phyloP scores from a whole-genome alignment of 148 eudicot genomes.

The Agrostemma githago region DNA sequence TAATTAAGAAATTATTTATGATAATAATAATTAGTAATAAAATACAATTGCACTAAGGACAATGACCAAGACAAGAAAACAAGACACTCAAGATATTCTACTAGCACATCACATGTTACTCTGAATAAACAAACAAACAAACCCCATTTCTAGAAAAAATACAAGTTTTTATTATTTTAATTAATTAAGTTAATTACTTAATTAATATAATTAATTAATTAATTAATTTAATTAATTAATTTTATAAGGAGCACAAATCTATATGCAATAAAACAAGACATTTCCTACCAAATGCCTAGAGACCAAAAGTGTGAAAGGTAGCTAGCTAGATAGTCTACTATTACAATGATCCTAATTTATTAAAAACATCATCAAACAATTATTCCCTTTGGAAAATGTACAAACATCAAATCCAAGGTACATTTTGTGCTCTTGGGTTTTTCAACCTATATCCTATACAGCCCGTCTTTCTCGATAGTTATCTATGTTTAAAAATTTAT shows the following conservation, averaged over 20 bases:
- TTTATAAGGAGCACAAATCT: constrained; percentile 29
- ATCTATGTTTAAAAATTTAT: too few relatives aligned
- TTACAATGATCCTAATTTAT: constrained; percentile 15
- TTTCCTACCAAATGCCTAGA: constrained; percentile 40
- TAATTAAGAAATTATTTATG: not conserved
- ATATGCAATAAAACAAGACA: constrained; percentile 35
- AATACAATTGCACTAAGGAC: constrained; percentile 9
- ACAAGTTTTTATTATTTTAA: too few relatives aligned
- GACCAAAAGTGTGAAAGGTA: constrained; percentile 32
- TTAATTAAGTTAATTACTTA: not conserved
- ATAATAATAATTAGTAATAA: not conserved
- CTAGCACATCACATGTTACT: constrained; percentile 26
- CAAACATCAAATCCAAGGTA: constrained; percentile 13
- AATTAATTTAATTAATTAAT: constrained; percentile 7
- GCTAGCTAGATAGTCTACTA: constrained; percentile 1
- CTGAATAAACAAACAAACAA: constrained; percentile 3
- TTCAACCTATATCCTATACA: too few relatives aligned
- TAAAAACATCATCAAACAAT: constrained; percentile 33
- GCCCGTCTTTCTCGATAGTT: too few relatives aligned
- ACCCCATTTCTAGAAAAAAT: not conserved
- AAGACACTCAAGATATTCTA: constrained; percentile 35
- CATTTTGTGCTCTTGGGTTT: not conserved
- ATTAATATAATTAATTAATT: not conserved
- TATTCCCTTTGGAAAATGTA: constrained; percentile 35
- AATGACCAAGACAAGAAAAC: constrained; percentile 27